phyloP scores from a whole-genome alignment of 2,329 filamentous ascomycete genomes.

The Arachnomyces sp. region DNA sequence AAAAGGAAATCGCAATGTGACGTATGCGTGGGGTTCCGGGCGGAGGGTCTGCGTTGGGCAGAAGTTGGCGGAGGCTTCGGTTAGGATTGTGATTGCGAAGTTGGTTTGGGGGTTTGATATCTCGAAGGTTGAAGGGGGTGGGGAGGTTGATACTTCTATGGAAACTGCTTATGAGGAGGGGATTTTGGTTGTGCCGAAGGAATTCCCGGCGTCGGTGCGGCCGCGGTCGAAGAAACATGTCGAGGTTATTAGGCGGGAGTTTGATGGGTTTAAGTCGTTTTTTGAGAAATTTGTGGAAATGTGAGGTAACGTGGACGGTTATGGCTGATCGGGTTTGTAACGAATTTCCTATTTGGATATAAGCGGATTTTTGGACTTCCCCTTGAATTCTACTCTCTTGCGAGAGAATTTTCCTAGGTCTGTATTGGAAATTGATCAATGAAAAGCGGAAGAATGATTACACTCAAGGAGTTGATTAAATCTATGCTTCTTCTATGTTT shows the following conservation, averaged over 20 bases:
- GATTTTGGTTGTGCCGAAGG: conserved; percentile 3
- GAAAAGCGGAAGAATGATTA: no score
- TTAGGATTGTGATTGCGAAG: conserved; percentile 10
- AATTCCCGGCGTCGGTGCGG: conserved; percentile 6
- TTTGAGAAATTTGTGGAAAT: neutral
- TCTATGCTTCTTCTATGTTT: no score
- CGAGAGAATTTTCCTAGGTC: no score
- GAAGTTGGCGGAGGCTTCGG: conserved; percentile 8
- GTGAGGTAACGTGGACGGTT: no score
- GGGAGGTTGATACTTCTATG: conserved; percentile 1
- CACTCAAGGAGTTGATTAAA: no score
- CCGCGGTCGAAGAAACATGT: conserved; percentile 6
- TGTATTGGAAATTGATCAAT: no score
- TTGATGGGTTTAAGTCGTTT: conserved; percentile 2
- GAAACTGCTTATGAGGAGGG: neutral
- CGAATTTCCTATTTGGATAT: no score
- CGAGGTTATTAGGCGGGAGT: conserved; percentile 7
- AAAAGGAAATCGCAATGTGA: neutral
- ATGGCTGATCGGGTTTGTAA: no score
- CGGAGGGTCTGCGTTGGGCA: conserved; percentile 9
- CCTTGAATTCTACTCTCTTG: no score
- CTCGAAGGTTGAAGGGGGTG: neutral
- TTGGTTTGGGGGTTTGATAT: conserved; percentile 11
- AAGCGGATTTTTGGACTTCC: no score
- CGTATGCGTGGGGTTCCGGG: conserved; percentile 6